Percentiles rank a stretch among this genome's conserved stretches.
phyloP scores from a whole-genome alignment of 176 grass and related monocot genomes.

The Thalia dealbata region DNA sequence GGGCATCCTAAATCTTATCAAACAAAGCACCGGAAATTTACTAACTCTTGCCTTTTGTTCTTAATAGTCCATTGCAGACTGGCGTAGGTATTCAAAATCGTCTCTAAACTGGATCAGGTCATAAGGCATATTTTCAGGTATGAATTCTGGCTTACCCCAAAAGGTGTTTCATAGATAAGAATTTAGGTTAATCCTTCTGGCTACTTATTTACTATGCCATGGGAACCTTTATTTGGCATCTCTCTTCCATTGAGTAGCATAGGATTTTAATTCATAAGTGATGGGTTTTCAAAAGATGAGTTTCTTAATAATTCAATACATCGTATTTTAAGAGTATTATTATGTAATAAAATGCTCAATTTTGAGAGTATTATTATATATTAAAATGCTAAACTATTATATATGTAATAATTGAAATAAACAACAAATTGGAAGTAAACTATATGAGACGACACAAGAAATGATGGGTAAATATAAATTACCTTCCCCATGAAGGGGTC shows the following conservation, averaged over 20 bases:
- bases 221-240: no score
- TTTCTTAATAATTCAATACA: no score
- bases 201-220: no score
- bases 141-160: not conserved
- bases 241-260: no score
- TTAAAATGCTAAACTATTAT: no score
- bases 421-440: not conserved
- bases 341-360: no score
- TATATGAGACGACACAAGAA: not conserved
- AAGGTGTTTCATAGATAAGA: no score
- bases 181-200: no score
- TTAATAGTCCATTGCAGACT: not conserved
- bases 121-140: not conserved
- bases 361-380: no score
- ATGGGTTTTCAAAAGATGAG: no score
- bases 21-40: not conserved
- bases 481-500: conserved; percentile 99
- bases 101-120: not conserved
- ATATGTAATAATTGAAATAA: not conserved
- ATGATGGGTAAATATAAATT: conserved; percentile 17
- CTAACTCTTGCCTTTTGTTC: not conserved
- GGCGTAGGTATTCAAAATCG: not conserved
- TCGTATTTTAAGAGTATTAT: no score
- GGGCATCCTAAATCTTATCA: not conserved
- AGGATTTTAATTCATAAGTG: no score